Percentiles rank a stretch among this genome's conserved stretches.
Evolutionary conservation across 768 basidiomycete species (phyloP).

Genomic region (Suillus hirtellus): DNA sequence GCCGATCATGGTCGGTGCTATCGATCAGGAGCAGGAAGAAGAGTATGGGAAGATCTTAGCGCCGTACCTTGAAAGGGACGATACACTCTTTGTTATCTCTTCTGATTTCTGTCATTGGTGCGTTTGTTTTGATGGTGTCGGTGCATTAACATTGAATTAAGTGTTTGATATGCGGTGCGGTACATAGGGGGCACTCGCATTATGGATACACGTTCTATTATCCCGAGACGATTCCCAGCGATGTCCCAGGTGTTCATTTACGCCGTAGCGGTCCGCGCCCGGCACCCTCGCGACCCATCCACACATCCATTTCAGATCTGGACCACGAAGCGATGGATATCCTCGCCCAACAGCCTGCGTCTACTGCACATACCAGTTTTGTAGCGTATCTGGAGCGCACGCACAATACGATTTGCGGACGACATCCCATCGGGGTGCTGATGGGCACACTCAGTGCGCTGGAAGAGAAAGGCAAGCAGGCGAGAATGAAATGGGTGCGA

Average conservation of each 20-base stretch:
- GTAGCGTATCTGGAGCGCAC: conserved; percentile 67
- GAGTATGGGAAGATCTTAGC: conserved; percentile 72
- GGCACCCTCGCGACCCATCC: conserved; percentile 61
- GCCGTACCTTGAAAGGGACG: conserved; percentile 72
- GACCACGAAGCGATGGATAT: conserved; percentile 87
- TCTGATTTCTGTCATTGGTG: conserved; percentile 99
- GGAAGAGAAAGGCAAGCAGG: conserved; percentile 39
- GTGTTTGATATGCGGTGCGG: neutral
- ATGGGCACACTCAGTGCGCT: conserved; percentile 71
- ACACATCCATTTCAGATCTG: conserved; percentile 77
- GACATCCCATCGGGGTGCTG: conserved; percentile 93
- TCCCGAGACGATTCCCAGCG: conserved; percentile 55
- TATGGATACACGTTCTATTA: conserved; percentile 91
- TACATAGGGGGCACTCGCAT: conserved; percentile 64
- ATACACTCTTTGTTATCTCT: conserved; percentile 88
- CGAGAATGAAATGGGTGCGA: conserved; percentile 74
- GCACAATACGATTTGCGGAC: conserved; percentile 95
- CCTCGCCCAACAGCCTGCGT: conserved; percentile 58
- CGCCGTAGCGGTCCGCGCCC: conserved; percentile 44
- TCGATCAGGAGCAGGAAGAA: conserved; percentile 59
- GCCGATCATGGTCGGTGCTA: conserved; percentile 87
- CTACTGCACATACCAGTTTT: conserved; percentile 61
- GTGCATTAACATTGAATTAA: neutral
- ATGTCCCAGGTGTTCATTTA: conserved; percentile 49
- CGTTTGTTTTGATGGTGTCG: conserved; percentile 20